Percentiles rank a stretch among this genome's conserved stretches.
Evolutionary conservation across 2,329 filamentous ascomycete genomes (phyloP).

Genomic region (Verticillium tricorpus): DNA sequence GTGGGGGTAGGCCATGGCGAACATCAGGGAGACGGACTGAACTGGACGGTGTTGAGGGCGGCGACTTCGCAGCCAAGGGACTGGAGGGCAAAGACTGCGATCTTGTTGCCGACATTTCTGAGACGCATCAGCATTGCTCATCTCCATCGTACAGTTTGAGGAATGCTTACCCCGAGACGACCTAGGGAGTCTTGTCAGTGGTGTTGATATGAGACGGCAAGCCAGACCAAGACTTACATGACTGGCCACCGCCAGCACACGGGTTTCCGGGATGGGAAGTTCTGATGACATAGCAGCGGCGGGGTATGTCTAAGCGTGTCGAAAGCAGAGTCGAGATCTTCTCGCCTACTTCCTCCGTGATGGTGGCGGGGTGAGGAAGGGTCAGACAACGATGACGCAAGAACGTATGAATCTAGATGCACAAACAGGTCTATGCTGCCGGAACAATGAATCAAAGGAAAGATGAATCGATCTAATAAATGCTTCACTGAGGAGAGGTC

Average conservation of each 20-base stretch:
- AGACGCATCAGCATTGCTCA: neutral
- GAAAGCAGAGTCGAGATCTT: neutral
- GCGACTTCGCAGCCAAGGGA: slow-evolving; percentile 90
- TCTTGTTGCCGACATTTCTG: slow-evolving; percentile 97
- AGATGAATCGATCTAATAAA: neutral
- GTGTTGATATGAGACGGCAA: neutral
- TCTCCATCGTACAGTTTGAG: neutral
- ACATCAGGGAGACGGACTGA: slow-evolving; percentile 54
- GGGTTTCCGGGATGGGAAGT: slow-evolving; percentile 50
- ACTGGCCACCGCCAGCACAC: slow-evolving; percentile 84
- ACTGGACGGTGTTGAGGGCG: slow-evolving; percentile 93
- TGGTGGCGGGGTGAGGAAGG: neutral
- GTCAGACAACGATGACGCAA: neutral
- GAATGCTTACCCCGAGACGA: slow-evolving; percentile 36
- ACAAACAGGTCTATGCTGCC: neutral
- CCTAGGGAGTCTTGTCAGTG: slow-evolving; percentile 20
- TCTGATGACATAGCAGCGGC: slow-evolving; percentile 29
- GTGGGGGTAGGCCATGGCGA: neutral
- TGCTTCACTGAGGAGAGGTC: neutral
- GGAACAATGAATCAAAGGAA: neutral
- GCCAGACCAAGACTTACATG: slow-evolving; percentile 68
- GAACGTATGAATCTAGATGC: neutral
- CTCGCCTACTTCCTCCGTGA: neutral
- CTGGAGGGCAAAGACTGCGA: slow-evolving; percentile 93
- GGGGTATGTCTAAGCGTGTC: neutral